Base-by-base conservation (phyloP, 2,329 filamentous ascomycete genomes). In the Fusarium tuaranense region DNA sequence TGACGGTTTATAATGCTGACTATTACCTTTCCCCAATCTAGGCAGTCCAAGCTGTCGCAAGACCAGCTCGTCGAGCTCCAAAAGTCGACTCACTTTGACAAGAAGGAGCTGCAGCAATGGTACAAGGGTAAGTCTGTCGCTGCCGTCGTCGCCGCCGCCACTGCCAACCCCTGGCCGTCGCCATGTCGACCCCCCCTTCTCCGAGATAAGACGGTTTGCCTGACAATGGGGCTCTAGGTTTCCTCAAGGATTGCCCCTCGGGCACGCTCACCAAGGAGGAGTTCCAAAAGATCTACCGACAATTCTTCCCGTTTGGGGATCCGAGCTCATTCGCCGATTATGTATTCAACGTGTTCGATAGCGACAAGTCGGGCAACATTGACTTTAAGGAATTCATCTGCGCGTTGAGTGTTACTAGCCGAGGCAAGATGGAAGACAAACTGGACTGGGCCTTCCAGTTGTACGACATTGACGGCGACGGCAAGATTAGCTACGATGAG, bases 331-430 rank as follows among this genome's bases (percentile, higher is more conserved):
- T 99, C 83, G 97, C 97, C 82, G 96, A 98, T 86, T 98, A 98
- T 83, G 97, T 99, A 72, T 99, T 99, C 88, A 98, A 98, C 79
- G 97, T 99, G 44, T 99, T 99, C 84, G 97, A 99, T 84, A 94
- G 94, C 82, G 97, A 99, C 86, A 97, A 97, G 81, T 98, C 95
- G 53, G 97, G 97, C 76, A 96, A 94, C 78, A 99, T 99, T 82
- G 97, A 99, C 86, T 99, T 99, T 86, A 98, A 98, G 84, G 97
- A 99, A 85, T 99, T 99, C 86, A 99, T 99, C 85, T 98, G 96
- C 86, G 97, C 97, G 32, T 87, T 99, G 74, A 98, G 95, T 84
- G 96, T 99, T 81, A 99, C 97, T 61, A 97, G 95, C 85, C 92
- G 97, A 78, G 97, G 97, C 81, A 97, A 97, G 88, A 98, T 98